Base-by-base conservation (phyloP, 2,329 filamentous ascomycete genomes). In the Didymella keratinophila region DNA sequence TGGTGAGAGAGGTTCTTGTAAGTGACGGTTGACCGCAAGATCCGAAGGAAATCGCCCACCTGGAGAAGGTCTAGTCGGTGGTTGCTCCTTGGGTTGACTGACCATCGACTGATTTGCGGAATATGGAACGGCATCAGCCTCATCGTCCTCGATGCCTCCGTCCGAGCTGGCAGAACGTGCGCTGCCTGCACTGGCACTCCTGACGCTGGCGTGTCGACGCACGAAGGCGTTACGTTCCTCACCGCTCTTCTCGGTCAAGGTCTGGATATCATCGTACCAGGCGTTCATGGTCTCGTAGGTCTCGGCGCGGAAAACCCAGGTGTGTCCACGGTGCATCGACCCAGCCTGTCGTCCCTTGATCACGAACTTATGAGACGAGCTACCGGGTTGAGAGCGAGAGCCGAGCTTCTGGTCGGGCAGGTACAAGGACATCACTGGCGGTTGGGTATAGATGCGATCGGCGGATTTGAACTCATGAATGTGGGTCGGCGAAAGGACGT, bases 401-500 rank as follows among this genome's bases (percentile, higher is more conserved):
- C 95, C 95, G 56, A 99, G 84, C 76, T 97, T 97, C 78, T 98
- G 95, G 68, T 98, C 95, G 7, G 91, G 91, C 27, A 99, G 86
- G 74, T 95, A 96, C 55, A 99, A 83, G 41, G 95, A 98, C 94
- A 99, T 97, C 74, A 98, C 87, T 0, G 95, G 95, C 37, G 91
- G 89, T 78, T 95, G 92, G 59, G 86, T 84, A 68, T 84, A 83
- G 63, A 89, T 90, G 76, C 94, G 93, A 79, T 98, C 94, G 66
- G 93, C 92, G n/a, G 93, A 97, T 77, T 97, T 97, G 85, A 98
- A 99, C 79, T 99, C 95, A 80, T 99, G 95, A 21, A 99, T 85
- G 78, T 99, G 95, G 55, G 95, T 98, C 16, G 95, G 92, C 68
- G 95, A 97, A 67, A 99, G 82, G 46, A 98, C 93, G 77, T 97